Percentiles rank a stretch among this genome's conserved stretches.
phyloP scores from a whole-genome alignment of 768 basidiomycete species.

The Gymnopilus dilepis region DNA sequence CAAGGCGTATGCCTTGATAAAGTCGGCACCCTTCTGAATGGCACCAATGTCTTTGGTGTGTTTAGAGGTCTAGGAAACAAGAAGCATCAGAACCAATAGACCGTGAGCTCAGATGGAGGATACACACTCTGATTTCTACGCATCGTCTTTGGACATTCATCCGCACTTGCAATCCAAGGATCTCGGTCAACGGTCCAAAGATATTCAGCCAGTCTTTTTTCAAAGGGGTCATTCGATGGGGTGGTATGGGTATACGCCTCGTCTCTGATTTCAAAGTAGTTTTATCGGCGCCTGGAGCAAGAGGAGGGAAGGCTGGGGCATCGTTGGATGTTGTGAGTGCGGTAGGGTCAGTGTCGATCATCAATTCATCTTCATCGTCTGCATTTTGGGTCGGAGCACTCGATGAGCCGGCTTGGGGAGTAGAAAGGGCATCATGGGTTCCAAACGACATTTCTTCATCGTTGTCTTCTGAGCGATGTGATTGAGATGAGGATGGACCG shows the following conservation, averaged over 20 bases:
- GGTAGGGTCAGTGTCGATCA: conserved; percentile 54
- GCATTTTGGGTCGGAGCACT: conserved; percentile 7
- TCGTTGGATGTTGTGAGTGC: conserved; percentile 52
- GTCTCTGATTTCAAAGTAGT: conserved; percentile 77
- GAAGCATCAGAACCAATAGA: background rate
- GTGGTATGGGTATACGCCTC: conserved; percentile 90
- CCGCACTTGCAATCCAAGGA: conserved; percentile 91
- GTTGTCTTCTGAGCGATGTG: conserved; percentile 14
- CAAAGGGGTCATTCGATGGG: conserved; percentile 96
- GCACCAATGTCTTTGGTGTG: conserved; percentile 93
- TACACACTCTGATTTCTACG: conserved; percentile 89
- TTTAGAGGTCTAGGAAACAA: conserved; percentile 76
- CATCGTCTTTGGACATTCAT: conserved; percentile 93
- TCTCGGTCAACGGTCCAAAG: conserved; percentile 94
- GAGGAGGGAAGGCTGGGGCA: conserved; percentile 72
- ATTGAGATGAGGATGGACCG: conserved; percentile 27
- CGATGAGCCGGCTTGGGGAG: conserved; percentile 18
- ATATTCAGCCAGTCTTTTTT: conserved; percentile 97
- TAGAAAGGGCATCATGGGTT: conserved; percentile 14
- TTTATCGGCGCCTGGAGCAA: conserved; percentile 62
- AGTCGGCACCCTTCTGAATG: conserved; percentile 96
- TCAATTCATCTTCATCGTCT: conserved; percentile 37
- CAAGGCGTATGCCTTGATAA: conserved; percentile 91
- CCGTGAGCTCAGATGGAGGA: background rate
- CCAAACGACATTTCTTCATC: conserved; percentile 32